These are phyloP conservation scores for Kitagawia praeruptora DNA, from an alignment of 129 eudicot species.

Conservation along the genomic window DNA sequence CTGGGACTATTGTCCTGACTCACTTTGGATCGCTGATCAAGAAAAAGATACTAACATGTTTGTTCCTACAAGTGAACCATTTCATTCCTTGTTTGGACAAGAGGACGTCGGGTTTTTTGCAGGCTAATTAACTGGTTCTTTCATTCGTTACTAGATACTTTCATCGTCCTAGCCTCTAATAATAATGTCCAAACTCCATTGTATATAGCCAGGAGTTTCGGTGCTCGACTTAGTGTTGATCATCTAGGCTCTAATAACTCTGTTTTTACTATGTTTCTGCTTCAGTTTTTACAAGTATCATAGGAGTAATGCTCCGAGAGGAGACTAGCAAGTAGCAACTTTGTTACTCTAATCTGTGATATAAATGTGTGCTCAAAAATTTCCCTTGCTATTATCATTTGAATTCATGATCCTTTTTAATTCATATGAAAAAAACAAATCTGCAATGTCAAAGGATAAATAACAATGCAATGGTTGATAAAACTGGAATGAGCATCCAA, in stretches of 20 bases:
- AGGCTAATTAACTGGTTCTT: constrained; percentile 10
- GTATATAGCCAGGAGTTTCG: constrained; percentile 3
- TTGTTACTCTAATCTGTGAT: constrained; percentile 1
- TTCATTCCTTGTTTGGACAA: constrained; percentile 15
- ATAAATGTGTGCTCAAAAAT: background rate
- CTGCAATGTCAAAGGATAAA: background rate
- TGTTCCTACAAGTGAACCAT: constrained; percentile 12
- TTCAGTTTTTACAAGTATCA: background rate
- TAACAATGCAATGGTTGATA: background rate
- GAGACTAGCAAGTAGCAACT: background rate
- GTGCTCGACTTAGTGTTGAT: background rate
- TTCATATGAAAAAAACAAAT: background rate
- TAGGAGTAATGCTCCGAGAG: background rate
- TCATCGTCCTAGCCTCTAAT: constrained; percentile 2
- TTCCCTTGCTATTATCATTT: background rate
- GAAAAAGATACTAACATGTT: constrained; percentile 9
- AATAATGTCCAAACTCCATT: constrained; percentile 1
- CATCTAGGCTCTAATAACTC: constrained; percentile 4
- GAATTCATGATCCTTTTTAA: background rate
- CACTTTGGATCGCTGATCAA: constrained; percentile 15
- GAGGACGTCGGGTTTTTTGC: background rate
- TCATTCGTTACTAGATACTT: background rate
- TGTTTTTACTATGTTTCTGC: background rate
- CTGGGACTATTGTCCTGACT: constrained; percentile 18
- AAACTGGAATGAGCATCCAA: background rate